These are phyloP conservation scores for Rosa lucieae DNA, from an alignment of 306 rosid species.

Conservation along the genomic window DNA sequence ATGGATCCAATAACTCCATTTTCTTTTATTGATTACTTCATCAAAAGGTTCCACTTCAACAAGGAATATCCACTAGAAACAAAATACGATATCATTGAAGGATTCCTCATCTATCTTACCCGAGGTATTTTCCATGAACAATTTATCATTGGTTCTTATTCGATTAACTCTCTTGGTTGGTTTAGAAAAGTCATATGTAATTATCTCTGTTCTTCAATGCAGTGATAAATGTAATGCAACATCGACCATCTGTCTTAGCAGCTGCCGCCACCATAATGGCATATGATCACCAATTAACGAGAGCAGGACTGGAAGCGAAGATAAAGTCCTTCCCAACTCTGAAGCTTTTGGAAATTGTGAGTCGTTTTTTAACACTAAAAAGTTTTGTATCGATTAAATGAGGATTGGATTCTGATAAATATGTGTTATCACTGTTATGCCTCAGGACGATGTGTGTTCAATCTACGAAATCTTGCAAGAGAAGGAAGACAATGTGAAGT, in stretches of 20 bases:
- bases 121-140: slow-evolving; percentile 41
- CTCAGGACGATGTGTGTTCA: slow-evolving; percentile 56
- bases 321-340: slow-evolving; percentile 50
- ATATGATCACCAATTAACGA: slow-evolving; percentile 49
- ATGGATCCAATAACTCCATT: slow-evolving; percentile 66
- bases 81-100: slow-evolving; percentile 29
- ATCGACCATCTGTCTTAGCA: slow-evolving; percentile 72
- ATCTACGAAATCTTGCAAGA: slow-evolving; percentile 56
- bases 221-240: slow-evolving; percentile 62
- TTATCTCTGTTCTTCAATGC: slow-evolving; percentile 17
- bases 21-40: slow-evolving; percentile 62
- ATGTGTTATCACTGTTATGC: background rate
- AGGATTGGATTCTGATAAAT: slow-evolving; percentile 4
- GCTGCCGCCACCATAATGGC: slow-evolving; percentile 69
- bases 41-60: slow-evolving; percentile 36
- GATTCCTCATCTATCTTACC: slow-evolving; percentile 47
- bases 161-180: background rate
- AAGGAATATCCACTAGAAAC: slow-evolving; percentile 39
- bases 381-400: background rate
- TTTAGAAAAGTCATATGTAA: background rate
- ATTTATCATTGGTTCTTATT: background rate
- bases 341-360: slow-evolving; percentile 50
- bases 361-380: slow-evolving; percentile 4
- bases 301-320: slow-evolving; percentile 50
- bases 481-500: slow-evolving; percentile 14